These are phyloP conservation scores for Carpinus fangiana DNA, from an alignment of 306 rosid genomes.

Conservation along the genomic window DNA sequence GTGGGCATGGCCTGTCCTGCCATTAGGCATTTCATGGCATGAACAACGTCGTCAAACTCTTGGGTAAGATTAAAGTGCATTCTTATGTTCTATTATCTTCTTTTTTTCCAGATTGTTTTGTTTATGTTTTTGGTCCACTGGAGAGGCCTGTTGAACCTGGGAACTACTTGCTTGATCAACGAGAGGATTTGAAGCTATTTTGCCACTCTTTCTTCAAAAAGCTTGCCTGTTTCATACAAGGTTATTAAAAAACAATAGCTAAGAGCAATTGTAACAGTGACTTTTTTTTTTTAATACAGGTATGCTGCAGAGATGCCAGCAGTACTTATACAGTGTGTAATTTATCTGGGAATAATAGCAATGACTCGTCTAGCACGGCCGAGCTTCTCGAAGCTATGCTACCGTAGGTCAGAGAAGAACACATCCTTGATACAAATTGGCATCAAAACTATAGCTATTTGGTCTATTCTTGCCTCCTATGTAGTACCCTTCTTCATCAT, in stretches of 20 bases:
- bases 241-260: background rate
- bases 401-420: slow-evolving; percentile 66
- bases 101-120: background rate
- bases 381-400: slow-evolving; percentile 69
- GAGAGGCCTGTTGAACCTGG: too few relatives aligned
- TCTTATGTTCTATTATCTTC: background rate
- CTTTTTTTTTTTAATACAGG: slow-evolving; percentile 34
- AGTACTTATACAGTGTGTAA: slow-evolving; percentile 48
- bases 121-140: background rate
- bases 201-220: background rate
- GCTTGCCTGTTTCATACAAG: background rate
- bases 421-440: slow-evolving; percentile 41
- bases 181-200: too few relatives aligned
- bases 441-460: slow-evolving; percentile 54
- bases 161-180: too few relatives aligned
- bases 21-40: slow-evolving; percentile 91
- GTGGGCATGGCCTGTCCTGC: slow-evolving; percentile 99
- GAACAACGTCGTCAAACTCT: slow-evolving; percentile 66
- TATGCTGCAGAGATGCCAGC: slow-evolving; percentile 70
- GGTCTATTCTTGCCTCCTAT: slow-evolving; percentile 79
- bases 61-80: slow-evolving; percentile 52
- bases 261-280: background rate
- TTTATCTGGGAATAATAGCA: slow-evolving; percentile 58
- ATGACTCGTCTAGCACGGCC: slow-evolving; percentile 73
- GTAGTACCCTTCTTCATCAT: slow-evolving; percentile 59